phyloP scores from a whole-genome alignment of 805 yeast genomes.

The Ogataea corticis region DNA sequence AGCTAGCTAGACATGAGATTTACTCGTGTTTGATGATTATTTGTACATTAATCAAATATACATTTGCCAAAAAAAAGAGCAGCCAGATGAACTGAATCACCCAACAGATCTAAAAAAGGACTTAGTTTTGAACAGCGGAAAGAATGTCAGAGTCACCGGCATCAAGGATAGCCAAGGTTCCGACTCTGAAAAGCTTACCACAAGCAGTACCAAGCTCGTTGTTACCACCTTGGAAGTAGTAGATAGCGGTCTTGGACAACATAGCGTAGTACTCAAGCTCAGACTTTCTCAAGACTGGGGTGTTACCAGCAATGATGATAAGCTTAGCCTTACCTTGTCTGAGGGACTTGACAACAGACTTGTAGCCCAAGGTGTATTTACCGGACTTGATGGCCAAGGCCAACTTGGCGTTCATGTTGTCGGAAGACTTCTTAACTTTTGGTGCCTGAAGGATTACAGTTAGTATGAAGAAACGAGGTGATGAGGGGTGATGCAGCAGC shows the following conservation, averaged over 20 bases:
- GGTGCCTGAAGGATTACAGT: slow-evolving; percentile 75
- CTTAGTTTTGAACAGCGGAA: slow-evolving; percentile 49
- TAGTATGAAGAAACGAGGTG: slow-evolving; percentile 35
- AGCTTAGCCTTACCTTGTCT: slow-evolving; percentile 99
- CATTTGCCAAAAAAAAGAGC: slow-evolving; percentile 3
- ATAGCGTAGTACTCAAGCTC: slow-evolving; percentile 99
- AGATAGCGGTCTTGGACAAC: slow-evolving; percentile 95
- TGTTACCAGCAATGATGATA: slow-evolving; percentile 97
- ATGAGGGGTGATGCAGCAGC: background rate
- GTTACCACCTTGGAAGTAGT: slow-evolving; percentile 99
- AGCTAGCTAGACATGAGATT: too few species aligned
- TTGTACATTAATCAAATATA: slow-evolving; percentile 1
- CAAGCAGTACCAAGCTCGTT: slow-evolving; percentile 99
- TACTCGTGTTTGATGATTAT: slow-evolving; percentile 1
- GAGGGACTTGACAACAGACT: slow-evolving; percentile 96
- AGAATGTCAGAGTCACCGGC: slow-evolving; percentile 99
- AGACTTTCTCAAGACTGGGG: slow-evolving; percentile 99
- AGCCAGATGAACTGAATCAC: background rate
- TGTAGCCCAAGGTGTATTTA: slow-evolving; percentile 99
- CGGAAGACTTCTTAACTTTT: slow-evolving; percentile 83
- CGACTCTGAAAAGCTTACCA: slow-evolving; percentile 99
- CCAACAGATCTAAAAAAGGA: background rate
- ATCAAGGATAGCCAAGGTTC: slow-evolving; percentile 92
- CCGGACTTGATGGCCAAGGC: slow-evolving; percentile 98
- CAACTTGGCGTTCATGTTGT: slow-evolving; percentile 96